Evolutionary conservation across 441 rosid genomes (phyloP).

Genomic region (Biscutella auriculata): DNA sequence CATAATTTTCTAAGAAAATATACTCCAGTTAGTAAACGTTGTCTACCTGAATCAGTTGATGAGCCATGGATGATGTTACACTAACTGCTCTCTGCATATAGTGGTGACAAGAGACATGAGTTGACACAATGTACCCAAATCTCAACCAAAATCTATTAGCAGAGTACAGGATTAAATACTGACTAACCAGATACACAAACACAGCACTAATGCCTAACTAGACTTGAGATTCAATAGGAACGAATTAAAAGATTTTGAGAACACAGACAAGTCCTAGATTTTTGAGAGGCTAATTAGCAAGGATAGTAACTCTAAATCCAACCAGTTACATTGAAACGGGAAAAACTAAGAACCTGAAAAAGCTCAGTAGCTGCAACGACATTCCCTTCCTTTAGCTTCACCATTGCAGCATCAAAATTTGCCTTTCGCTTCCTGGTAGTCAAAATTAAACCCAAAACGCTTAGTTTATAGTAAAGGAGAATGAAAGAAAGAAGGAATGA

Average conservation of each 20-base stretch:
- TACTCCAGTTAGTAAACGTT: neutral
- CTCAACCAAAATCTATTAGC: neutral
- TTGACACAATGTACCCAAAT: neutral
- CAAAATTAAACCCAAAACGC: neutral
- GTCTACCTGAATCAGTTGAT: conserved; percentile 59
- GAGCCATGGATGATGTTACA: conserved; percentile 75
- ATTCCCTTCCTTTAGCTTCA: conserved; percentile 59
- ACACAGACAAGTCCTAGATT: neutral
- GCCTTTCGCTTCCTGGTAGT: conserved; percentile 45
- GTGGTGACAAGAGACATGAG: conserved; percentile 1
- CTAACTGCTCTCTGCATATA: conserved; percentile 57
- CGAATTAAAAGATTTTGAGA: neutral
- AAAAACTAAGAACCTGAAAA: conserved; percentile 47
- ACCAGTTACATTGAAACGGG: neutral
- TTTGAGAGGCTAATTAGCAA: neutral
- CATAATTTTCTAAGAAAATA: neutral
- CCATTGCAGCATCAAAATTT: conserved; percentile 55
- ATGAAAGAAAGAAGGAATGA: neutral
- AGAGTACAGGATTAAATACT: neutral
- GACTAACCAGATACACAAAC: neutral
- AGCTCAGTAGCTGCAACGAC: conserved; percentile 51
- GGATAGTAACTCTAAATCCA: neutral
- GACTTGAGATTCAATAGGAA: neutral
- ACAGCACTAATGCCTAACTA: neutral
- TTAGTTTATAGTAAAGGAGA: neutral